phyloP scores from a whole-genome alignment of 495 filamentous ascomycete genomes.

The Penicillium robsamsonii region DNA sequence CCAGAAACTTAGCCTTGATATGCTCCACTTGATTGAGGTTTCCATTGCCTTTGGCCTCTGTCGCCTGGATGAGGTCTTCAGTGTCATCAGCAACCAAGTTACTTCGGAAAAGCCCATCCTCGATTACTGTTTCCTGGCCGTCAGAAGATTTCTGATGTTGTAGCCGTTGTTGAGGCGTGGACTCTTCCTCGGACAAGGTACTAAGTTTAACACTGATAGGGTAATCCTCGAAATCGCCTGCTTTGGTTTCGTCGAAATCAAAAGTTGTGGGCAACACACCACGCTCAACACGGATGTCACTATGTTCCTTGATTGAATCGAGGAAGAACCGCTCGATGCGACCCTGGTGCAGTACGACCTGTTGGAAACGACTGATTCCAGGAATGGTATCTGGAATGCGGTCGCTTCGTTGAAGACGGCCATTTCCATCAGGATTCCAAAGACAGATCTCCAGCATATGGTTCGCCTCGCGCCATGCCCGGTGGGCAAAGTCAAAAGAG shows the following conservation, averaged over 20 bases:
- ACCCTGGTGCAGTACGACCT: constrained; percentile 55
- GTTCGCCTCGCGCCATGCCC: constrained; percentile 59
- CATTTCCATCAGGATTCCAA: constrained; percentile 43
- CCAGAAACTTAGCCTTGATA: constrained; percentile 59
- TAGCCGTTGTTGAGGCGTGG: constrained; percentile 22
- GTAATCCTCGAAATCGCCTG: constrained; percentile 48
- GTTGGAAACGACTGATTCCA: constrained; percentile 52
- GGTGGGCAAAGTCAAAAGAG: constrained; percentile 58
- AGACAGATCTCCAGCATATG: constrained; percentile 50
- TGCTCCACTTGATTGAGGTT: constrained; percentile 31
- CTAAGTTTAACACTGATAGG: constrained; percentile 50
- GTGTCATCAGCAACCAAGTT: constrained; percentile 56
- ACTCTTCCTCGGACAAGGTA: constrained; percentile 45
- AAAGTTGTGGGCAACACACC: constrained; percentile 45
- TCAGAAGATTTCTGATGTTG: constrained; percentile 11
- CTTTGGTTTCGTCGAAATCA: constrained; percentile 38
- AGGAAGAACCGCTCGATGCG: constrained; percentile 56
- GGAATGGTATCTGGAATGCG: constrained; percentile 56
- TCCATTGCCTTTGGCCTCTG: constrained; percentile 18
- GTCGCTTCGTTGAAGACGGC: constrained; percentile 50
- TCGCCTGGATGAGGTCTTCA: constrained; percentile 49
- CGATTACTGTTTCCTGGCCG: constrained; percentile 15
- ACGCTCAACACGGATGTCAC: constrained; percentile 42
- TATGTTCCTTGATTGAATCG: constrained; percentile 44
- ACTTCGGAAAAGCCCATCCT: constrained; percentile 57